Base-by-base conservation (phyloP, 2,329 filamentous ascomycete species). In the Aotearoamyces nothofagi region DNA sequence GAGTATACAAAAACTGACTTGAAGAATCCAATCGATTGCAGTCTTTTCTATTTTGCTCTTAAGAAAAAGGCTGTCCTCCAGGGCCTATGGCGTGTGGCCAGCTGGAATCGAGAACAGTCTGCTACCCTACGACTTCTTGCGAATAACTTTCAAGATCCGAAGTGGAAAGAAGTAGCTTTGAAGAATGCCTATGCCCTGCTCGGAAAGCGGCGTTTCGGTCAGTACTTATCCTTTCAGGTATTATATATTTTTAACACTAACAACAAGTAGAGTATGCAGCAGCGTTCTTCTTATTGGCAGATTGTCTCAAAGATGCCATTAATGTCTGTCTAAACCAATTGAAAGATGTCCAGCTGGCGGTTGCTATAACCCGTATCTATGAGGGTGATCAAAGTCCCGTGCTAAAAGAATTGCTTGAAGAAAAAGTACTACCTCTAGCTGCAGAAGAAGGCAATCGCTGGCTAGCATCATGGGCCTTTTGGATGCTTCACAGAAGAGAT, bases 121-220 rank as follows among this genome's bases (percentile, higher is more conserved):
- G 73, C 78, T 0, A 98, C 90, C 0, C 69, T 77, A 34, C 73
- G 69, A 35, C 63, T 98, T 16, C 60, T 98, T 13, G 67, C 77
- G n/a, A 92, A 94, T 45, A 84, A 96, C 50, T 98, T 98, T 51
- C 64, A 71, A 4, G 80, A 93, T 36, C 66, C 75, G 1, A 78
- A 81, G 41, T 96, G 90, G 81, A 79, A 70, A 49, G 92, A 80
- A 2, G 73, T 82, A 4, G 90, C 90, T 0, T 58, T 92, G 34
- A 98, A 98, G 55, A 98, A 98, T 50, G 90, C 90, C 0, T 98
- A 94, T 54, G 87, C 90, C 3, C 55, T 98, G 31, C 75, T 98
- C 47, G 90, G 87, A 39, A 92, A 84, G 53, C 69, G 83, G 24
- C 67, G 90, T 27, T 94, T 94, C 50, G 70, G 78, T 83, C 53